Evolutionary conservation across 192 early-diverging fungal species (phyloP).

Genomic region (Pilobolus umbonatus): DNA sequence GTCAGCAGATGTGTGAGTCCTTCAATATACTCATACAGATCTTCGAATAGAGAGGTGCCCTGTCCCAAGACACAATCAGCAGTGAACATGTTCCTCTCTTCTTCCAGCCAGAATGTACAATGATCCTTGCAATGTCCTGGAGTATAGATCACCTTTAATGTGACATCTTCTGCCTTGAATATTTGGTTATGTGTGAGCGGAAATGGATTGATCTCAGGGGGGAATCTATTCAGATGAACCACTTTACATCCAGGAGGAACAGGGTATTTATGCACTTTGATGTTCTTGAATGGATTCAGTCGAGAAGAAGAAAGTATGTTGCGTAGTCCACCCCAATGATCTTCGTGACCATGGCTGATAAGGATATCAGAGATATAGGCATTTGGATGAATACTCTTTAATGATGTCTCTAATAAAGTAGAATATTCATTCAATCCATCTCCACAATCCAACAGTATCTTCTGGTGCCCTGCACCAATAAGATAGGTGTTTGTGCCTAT

Average conservation of each 20-base stretch:
- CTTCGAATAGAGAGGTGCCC: constrained; percentile 76
- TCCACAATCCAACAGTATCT: constrained; percentile 75
- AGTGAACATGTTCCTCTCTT: constrained; percentile 66
- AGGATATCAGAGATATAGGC: constrained; percentile 61
- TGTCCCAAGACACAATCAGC: constrained; percentile 84
- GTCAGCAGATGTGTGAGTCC: constrained; percentile 53
- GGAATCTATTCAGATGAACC: constrained; percentile 25
- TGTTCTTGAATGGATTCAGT: constrained; percentile 13
- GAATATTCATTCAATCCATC: constrained; percentile 73
- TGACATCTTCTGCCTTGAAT: constrained; percentile 58
- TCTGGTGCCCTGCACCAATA: constrained; percentile 66
- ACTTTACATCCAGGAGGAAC: constrained; percentile 21
- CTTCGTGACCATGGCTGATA: constrained; percentile 75
- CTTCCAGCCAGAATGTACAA: constrained; percentile 60
- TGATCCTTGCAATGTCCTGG: constrained; percentile 86
- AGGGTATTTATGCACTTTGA: constrained; percentile 19
- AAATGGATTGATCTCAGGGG: constrained; percentile 19
- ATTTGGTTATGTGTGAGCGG: constrained; percentile 49
- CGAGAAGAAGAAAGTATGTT: constrained; percentile 29
- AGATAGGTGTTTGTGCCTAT: constrained; percentile 83
- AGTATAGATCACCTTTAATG: constrained; percentile 60
- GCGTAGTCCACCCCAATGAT: constrained; percentile 72
- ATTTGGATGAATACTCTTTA: constrained; percentile 43
- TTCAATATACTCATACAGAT: constrained; percentile 63
- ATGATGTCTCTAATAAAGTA: constrained; percentile 43